Percentiles rank a stretch among this genome's conserved stretches.
Evolutionary conservation across 441 rosid species (phyloP).

Genomic region (Pelargonium citronellum): DNA sequence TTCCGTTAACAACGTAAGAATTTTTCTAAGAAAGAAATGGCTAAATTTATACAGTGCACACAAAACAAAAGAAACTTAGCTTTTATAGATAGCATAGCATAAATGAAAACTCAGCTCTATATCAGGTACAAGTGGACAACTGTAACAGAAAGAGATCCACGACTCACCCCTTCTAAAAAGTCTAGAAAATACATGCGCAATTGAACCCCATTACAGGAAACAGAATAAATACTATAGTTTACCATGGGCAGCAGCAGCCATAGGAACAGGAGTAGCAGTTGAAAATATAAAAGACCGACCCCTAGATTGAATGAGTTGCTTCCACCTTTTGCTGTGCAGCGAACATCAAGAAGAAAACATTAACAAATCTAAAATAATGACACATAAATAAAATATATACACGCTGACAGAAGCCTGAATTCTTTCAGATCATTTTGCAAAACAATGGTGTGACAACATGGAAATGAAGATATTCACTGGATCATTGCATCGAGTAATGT

Average conservation of each 20-base stretch:
- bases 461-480: not conserved
- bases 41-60: not conserved
- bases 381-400: not conserved
- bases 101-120: not conserved
- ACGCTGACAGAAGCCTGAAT: not conserved
- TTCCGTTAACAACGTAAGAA: constrained; percentile 21
- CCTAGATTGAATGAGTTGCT: constrained; percentile 78
- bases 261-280: constrained; percentile 69
- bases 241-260: constrained; percentile 91
- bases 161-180: not conserved
- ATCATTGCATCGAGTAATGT: not conserved
- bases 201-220: constrained; percentile 5
- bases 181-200: not conserved
- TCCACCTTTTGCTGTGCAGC: constrained; percentile 80
- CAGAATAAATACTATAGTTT: constrained; percentile 19
- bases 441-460: not conserved
- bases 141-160: too few species aligned
- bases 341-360: constrained; percentile 7
- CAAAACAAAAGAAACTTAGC: not conserved
- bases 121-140: too few species aligned
- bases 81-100: not conserved
- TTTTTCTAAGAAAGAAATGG: constrained; percentile 16
- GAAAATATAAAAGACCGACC: constrained; percentile 93
- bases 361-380: not conserved
- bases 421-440: not conserved